Conservation (phyloP, 2,329 filamentous ascomycete genomes). For the Curvularia spicifera region DNA sequence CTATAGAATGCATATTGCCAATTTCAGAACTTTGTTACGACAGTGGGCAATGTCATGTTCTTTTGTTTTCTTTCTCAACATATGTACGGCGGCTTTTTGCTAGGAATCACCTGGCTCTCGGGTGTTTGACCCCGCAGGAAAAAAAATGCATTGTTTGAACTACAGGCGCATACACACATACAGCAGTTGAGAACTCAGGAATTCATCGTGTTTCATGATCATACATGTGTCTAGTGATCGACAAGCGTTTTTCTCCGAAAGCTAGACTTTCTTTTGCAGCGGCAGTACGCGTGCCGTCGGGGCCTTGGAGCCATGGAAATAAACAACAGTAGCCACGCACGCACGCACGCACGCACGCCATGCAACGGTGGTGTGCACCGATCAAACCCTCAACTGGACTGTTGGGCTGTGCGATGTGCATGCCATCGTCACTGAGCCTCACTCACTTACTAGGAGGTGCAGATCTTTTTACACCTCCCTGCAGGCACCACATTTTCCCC, state of each 20-base stretch:
- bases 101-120: neutral
- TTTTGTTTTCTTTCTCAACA: conserved; percentile 1
- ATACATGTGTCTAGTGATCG: neutral
- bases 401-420: neutral
- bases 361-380: neutral
- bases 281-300: neutral
- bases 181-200: neutral
- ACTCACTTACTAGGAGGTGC: neutral
- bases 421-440: conserved; percentile 1
- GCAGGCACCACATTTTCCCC: conserved; percentile 1
- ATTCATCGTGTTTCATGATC: neutral
- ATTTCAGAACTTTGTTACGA: conserved; percentile 4
- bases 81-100: neutral
- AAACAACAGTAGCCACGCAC: neutral
- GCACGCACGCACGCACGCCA: too few relatives aligned
- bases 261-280: neutral
- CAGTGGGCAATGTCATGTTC: neutral
- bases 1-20: conserved; percentile 12
- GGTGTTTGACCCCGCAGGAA: neutral
- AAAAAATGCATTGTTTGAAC: neutral
- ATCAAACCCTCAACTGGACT: neutral
- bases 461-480: neutral
- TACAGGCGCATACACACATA: neutral
- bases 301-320: neutral
- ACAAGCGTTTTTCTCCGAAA: neutral